A percentile compares a stretch with the other conserved stretches of the same genome.
phyloP scores from a whole-genome alignment of 2,329 filamentous ascomycete genomes.

The Remersonia thermophila region DNA sequence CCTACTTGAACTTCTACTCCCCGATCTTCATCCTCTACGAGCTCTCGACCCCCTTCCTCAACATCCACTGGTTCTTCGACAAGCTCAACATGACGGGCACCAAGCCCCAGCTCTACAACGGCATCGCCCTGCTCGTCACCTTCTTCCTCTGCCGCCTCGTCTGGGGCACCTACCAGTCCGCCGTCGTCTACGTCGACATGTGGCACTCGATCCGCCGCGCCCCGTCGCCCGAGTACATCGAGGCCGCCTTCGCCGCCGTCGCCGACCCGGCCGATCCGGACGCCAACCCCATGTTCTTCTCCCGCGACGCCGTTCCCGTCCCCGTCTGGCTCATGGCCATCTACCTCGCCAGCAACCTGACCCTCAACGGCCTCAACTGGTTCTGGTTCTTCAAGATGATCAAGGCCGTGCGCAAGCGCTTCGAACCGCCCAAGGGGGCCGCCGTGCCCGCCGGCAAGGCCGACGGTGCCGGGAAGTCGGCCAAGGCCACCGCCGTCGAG shows the following conservation, averaged over 20 bases:
- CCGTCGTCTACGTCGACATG: constrained; percentile 58
- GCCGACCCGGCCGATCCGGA: constrained; percentile 25
- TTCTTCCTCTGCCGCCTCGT: constrained; percentile 69
- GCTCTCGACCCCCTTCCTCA: constrained; percentile 72
- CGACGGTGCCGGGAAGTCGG: constrained; percentile 11
- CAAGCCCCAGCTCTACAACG: constrained; percentile 63
- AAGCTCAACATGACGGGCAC: constrained; percentile 72
- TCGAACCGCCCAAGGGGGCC: constrained; percentile 36
- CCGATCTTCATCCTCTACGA: constrained; percentile 78
- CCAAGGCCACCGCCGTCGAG: constrained; percentile 5
- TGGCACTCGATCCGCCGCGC: constrained; percentile 42
- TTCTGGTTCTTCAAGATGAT: constrained; percentile 88
- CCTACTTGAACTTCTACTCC: constrained; percentile 75
- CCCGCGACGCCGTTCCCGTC: constrained; percentile 36
- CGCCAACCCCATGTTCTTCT: constrained; percentile 38
- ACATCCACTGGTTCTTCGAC: constrained; percentile 87
- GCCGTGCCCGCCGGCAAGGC: too few species aligned
- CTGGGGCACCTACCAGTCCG: constrained; percentile 64
- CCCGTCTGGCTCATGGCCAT: constrained; percentile 57
- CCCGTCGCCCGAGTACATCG: constrained; percentile 22
- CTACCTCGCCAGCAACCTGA: constrained; percentile 59
- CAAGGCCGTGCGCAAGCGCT: constrained; percentile 62
- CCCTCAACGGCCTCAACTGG: constrained; percentile 65
- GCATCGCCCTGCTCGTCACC: constrained; percentile 55
- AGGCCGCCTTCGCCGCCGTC: constrained; percentile 21